These are phyloP conservation scores for Pyrenophora tritici-repentis DNA, from an alignment of 2,329 filamentous ascomycete species.

Conservation along the genomic window DNA sequence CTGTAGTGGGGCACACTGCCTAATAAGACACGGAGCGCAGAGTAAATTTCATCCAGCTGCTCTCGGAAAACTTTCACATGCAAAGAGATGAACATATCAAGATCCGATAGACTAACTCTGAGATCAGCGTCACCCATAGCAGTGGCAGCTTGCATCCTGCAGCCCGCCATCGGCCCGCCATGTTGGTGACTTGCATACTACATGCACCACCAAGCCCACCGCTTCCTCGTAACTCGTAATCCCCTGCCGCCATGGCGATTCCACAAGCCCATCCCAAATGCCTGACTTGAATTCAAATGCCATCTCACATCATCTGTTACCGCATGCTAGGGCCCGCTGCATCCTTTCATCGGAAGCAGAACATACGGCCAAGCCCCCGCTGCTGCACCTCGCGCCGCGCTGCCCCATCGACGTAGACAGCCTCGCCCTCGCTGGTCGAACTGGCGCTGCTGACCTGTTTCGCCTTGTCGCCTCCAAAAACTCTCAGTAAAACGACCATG, in stretches of 20 bases:
- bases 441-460: constrained; percentile 42
- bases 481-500: constrained; percentile 68
- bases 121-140: no score
- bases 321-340: constrained; percentile 2
- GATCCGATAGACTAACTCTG: no score
- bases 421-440: constrained; percentile 57
- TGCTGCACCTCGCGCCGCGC: constrained; percentile 50
- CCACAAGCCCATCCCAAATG: constrained; percentile 13
- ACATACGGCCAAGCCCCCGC: constrained; percentile 47
- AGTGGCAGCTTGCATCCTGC: background rate
- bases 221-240: constrained; percentile 34
- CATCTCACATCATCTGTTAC: constrained; percentile 5
- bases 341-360: constrained; percentile 30
- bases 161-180: constrained; percentile 28
- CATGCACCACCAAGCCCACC: background rate
- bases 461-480: constrained; percentile 47
- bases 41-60: background rate
- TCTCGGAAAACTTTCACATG: no score
- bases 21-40: background rate
- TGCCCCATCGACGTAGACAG: constrained; percentile 52
- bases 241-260: constrained; percentile 15
- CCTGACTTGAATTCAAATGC: constrained; percentile 8
- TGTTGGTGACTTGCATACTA: constrained; percentile 39
- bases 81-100: no score
- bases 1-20: constrained; percentile 9